Evolutionary conservation across 2,329 filamentous ascomycete species (phyloP).

Genomic region (Knoxdaviesia proteae): DNA sequence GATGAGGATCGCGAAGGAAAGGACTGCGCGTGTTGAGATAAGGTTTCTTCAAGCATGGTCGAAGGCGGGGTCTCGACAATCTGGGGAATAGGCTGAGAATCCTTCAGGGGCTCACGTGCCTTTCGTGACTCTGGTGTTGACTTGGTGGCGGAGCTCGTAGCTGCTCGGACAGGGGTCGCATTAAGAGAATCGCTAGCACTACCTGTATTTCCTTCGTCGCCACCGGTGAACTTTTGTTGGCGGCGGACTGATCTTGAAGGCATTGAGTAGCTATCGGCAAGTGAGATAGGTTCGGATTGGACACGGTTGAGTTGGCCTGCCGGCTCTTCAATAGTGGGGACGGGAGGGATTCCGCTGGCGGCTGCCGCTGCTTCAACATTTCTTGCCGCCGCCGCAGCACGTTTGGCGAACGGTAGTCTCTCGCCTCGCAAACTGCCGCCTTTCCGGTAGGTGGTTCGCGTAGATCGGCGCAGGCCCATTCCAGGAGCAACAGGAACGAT

Average conservation of each 20-base stretch:
- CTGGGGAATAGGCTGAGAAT: conserved; percentile 23
- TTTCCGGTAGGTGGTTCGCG: conserved; percentile 72
- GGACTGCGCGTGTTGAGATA: neutral
- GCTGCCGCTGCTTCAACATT: conserved; percentile 13
- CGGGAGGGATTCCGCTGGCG: conserved; percentile 12
- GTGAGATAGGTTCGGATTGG: conserved; percentile 44
- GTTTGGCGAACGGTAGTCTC: conserved; percentile 52
- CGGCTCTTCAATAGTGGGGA: conserved; percentile 22
- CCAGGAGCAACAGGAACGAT: conserved; percentile 60
- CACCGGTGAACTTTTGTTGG: conserved; percentile 20
- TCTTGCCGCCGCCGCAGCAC: conserved; percentile 23
- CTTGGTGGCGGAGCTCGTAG: conserved; percentile 5
- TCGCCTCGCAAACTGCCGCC: conserved; percentile 69
- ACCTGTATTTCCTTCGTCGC: neutral
- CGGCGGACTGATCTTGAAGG: conserved; percentile 27
- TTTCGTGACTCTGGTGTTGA: conserved; percentile 4
- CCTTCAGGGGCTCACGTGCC: neutral
- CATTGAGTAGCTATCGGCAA: conserved; percentile 37
- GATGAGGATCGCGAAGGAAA: neutral
- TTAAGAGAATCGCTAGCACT: neutral
- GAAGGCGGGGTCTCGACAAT: conserved; percentile 44
- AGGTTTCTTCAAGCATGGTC: conserved; percentile 3
- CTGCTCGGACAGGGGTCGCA: neutral
- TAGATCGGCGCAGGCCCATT: conserved; percentile 69
- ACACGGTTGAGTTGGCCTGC: conserved; percentile 36